Conservation (phyloP, 192 early-diverging fungal genomes). For the Coemansia sp. region DNA sequence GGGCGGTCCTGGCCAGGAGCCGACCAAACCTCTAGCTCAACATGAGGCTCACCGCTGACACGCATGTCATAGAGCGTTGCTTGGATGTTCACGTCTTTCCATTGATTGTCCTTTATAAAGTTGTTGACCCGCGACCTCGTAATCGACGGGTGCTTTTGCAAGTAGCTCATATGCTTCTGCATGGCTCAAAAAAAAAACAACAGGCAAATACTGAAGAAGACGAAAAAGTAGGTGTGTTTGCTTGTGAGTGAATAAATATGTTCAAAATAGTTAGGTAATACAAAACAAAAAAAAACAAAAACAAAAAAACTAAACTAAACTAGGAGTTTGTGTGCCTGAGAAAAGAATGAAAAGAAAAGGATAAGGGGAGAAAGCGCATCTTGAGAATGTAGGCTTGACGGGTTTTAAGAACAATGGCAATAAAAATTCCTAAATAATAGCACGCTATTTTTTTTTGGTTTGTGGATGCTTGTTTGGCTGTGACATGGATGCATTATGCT, state of each 20-base stretch:
- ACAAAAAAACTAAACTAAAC: neutral
- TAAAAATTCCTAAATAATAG: no score
- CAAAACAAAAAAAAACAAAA: neutral
- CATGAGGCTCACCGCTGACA: conserved; percentile 49
- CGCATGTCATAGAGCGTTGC: conserved; percentile 54
- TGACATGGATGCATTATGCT: neutral
- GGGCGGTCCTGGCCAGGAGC: conserved; percentile 58
- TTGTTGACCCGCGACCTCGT: conserved; percentile 76
- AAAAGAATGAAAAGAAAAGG: neutral
- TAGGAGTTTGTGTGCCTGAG: no score
- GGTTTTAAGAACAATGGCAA: no score
- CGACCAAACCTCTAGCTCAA: conserved; percentile 58
- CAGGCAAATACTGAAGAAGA: neutral
- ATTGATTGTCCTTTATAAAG: conserved; percentile 67
- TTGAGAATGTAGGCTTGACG: neutral
- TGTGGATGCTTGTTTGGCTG: neutral
- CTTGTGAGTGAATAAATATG: neutral
- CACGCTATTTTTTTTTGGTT: no score
- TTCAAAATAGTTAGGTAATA: neutral
- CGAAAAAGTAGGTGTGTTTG: neutral
- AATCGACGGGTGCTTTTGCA: conserved; percentile 71
- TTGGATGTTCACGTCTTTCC: conserved; percentile 70
- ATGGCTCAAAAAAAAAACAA: conserved; percentile 5
- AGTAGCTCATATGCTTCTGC: conserved; percentile 39
- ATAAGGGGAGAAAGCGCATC: no score